Conservation (phyloP, 768 basidiomycete genomes). For the Panellus pusillus region DNA sequence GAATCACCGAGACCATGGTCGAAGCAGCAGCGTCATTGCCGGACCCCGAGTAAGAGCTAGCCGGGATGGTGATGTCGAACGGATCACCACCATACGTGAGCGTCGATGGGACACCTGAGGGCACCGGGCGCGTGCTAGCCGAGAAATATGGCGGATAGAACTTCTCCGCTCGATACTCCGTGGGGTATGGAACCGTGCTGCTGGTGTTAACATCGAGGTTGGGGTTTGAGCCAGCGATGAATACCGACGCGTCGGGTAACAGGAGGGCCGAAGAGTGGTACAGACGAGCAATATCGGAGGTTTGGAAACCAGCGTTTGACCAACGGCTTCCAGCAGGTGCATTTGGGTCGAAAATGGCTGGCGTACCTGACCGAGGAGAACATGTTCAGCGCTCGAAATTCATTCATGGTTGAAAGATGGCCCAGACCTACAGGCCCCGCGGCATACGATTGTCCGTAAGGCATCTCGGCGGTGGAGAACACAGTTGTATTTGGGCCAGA, state of each 20-base stretch:
- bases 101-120: constrained; percentile 63
- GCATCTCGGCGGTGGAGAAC: constrained; percentile 46
- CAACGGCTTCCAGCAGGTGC: constrained; percentile 68
- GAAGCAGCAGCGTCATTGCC: constrained; percentile 63
- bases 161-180: constrained; percentile 77
- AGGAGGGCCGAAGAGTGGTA: constrained; percentile 92
- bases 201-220: constrained; percentile 74
- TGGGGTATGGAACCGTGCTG: constrained; percentile 54
- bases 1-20: constrained; percentile 66
- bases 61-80: constrained; percentile 75
- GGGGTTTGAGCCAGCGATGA: constrained; percentile 91
- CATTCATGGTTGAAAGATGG: too few species aligned
- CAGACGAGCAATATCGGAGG: constrained; percentile 69
- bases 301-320: constrained; percentile 64
- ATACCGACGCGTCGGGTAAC: constrained; percentile 79
- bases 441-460: constrained; percentile 70
- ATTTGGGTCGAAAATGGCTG: constrained; percentile 79
- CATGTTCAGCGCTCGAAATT: too few species aligned
- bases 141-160: constrained; percentile 92
- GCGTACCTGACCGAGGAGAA: constrained; percentile 32
- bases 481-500: constrained; percentile 53
- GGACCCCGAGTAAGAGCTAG: constrained; percentile 63
- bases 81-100: constrained; percentile 79
- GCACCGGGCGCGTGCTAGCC: constrained; percentile 62
- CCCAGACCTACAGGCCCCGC: constrained; percentile 62